A percentile compares a stretch with the other conserved stretches of the same genome.
These are phyloP conservation scores for Apostasia ramifera DNA, from an alignment of 106 monocot genomes.

Conservation along the genomic window DNA sequence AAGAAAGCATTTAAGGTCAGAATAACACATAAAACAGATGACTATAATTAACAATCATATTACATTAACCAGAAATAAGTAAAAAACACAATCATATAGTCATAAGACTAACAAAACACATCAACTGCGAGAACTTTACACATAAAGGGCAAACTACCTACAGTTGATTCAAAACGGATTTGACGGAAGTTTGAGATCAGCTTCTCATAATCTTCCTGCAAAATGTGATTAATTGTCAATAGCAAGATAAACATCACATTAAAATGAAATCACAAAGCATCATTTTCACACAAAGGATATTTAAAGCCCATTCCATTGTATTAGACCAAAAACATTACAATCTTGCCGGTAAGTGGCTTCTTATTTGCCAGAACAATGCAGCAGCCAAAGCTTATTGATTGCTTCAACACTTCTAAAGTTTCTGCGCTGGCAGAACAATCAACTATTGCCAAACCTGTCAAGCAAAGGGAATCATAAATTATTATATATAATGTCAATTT, in stretches of 20 bases:
- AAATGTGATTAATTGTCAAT: conserved; percentile 5
- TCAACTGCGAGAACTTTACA: no score
- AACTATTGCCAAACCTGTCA: conserved; percentile 63
- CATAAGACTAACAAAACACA: no score
- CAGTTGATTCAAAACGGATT: conserved; percentile 96
- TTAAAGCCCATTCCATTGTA: neutral
- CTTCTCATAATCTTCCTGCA: conserved; percentile 87
- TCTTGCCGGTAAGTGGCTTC: conserved; percentile 79
- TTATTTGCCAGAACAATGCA: conserved; percentile 93
- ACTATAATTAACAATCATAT: no score
- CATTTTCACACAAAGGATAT: neutral
- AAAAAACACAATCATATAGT: no score
- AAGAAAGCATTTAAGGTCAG: no score
- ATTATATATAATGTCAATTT: neutral
- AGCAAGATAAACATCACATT: neutral
- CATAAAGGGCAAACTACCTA: conserved; percentile 20
- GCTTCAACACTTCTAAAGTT: conserved; percentile 52
- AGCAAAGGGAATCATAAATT: neutral
- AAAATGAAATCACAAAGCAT: neutral
- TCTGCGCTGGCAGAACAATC: conserved; percentile 94
- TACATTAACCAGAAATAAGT: no score
- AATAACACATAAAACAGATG: no score
- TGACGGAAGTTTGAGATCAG: conserved; percentile 53
- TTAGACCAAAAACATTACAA: conserved; percentile 34
- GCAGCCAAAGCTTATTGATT: conserved; percentile 45